Conservation (phyloP, 805 yeast species). For the Zygosaccharomyces pseudorouxii region DNA sequence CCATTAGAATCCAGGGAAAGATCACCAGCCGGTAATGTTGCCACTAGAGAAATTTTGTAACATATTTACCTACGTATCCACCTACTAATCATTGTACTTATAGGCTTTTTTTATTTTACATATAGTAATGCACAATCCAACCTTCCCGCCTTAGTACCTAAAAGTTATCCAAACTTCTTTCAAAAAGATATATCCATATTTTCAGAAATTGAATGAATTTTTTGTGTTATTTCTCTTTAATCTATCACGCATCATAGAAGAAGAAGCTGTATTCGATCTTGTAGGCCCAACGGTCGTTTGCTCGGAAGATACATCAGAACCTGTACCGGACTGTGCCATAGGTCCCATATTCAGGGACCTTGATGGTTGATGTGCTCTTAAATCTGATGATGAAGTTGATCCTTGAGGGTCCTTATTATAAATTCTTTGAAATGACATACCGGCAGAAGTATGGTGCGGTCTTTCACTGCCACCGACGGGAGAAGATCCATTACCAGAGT, state of each 20-base stretch:
- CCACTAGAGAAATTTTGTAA: slow-evolving; percentile 24
- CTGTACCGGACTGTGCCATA: background rate
- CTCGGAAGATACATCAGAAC: slow-evolving; percentile 1
- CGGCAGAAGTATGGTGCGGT: slow-evolving; percentile 12
- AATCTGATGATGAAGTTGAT: background rate
- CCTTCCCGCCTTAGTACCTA: background rate
- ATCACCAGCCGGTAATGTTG: slow-evolving; percentile 6
- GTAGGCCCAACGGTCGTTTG: background rate
- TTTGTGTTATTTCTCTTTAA: slow-evolving; percentile 23
- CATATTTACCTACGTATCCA: background rate
- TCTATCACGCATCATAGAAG: slow-evolving; percentile 32
- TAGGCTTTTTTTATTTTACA: background rate
- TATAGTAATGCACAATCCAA: background rate
- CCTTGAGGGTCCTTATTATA: slow-evolving; percentile 11
- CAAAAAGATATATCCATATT: background rate
- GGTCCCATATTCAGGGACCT: background rate
- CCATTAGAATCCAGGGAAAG: slow-evolving; percentile 5
- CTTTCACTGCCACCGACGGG: background rate
- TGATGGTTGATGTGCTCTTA: slow-evolving; percentile 1
- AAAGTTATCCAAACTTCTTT: background rate
- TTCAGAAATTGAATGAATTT: slow-evolving; percentile 7
- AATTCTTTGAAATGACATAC: slow-evolving; percentile 28
- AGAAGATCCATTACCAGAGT: background rate
- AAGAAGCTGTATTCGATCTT: slow-evolving; percentile 11
- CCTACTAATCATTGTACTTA: background rate